Conservation (phyloP, 352 stramenopile species). For the Phytophthora chlamydospora region DNA sequence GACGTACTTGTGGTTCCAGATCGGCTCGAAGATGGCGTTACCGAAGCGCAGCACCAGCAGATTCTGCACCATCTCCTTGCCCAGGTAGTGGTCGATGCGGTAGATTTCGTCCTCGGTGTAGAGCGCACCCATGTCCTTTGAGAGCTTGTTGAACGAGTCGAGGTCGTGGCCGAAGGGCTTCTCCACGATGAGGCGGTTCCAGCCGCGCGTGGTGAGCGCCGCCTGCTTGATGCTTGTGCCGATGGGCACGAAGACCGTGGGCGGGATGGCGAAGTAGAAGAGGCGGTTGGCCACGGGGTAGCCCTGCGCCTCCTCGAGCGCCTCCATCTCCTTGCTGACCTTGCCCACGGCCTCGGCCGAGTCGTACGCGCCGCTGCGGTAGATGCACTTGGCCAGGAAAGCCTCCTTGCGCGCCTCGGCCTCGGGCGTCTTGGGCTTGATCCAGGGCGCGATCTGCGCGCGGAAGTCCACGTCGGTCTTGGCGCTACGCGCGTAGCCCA, state of each 20-base stretch:
- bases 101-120: slow-evolving; percentile 93
- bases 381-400: slow-evolving; percentile 82
- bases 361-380: slow-evolving; percentile 85
- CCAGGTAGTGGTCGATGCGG: slow-evolving; percentile 97
- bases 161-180: slow-evolving; percentile 98
- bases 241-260: slow-evolving; percentile 95
- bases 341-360: slow-evolving; percentile 78
- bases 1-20: slow-evolving; percentile 97
- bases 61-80: slow-evolving; percentile 99
- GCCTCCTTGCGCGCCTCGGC: slow-evolving; percentile 64
- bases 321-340: slow-evolving; percentile 76
- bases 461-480: slow-evolving; percentile 90
- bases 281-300: slow-evolving; percentile 76
- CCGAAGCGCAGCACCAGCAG: slow-evolving; percentile 96
- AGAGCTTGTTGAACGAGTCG: slow-evolving; percentile 92
- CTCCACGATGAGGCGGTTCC: slow-evolving; percentile 97
- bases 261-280: slow-evolving; percentile 98
- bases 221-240: slow-evolving; percentile 92
- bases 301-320: slow-evolving; percentile 60
- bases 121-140: slow-evolving; percentile 84
- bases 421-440: slow-evolving; percentile 62
- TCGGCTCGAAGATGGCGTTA: slow-evolving; percentile 97
- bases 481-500: slow-evolving; percentile 82
- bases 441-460: slow-evolving; percentile 65
- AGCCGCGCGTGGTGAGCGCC: slow-evolving; percentile 89